Base-by-base conservation (phyloP, 768 basidiomycete genomes). In the Mycena vitilis region DNA sequence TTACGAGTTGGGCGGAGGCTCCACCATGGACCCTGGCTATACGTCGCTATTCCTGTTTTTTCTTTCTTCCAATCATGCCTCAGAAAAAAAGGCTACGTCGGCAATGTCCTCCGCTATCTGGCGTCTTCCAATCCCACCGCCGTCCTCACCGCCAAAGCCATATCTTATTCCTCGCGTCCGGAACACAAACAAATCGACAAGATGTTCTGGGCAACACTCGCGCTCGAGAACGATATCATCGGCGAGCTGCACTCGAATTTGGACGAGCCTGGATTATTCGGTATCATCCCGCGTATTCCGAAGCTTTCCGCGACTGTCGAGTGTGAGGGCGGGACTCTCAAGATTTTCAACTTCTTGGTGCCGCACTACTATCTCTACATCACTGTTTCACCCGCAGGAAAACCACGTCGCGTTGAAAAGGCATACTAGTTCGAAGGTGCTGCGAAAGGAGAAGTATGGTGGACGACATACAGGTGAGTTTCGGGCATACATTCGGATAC, bases 21-120 rank as follows among this genome's bases (percentile, higher is more conserved):
- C 82, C 4, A 75, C 86, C 73, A 90, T 90, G 89, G 90, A 91
- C 72, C 79, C 86, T 73, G 88, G 88, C 60, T 86, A 87, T 82
- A 68, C 71, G n/a, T n/a, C n/a, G n/a, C n/a, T n/a, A n/a, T n/a
- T n/a, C n/a, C n/a, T n/a, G n/a, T n/a, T n/a, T n/a, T n/a, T n/a
- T n/a, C n/a, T n/a, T n/a, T n/a, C n/a, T n/a, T n/a, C n/a, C n/a
- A n/a, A n/a, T n/a, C n/a, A n/a, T n/a, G n/a, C n/a, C n/a, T n/a
- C n/a, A n/a, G n/a, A n/a, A n/a, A n/a, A n/a, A n/a, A n/a, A n/a
- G n/a, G n/a, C 34, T 84, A 82, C 66, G 68, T 79, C 0, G 61
- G 83, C 56, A 75, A 73, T 69, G 57, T 63, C 68, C 66, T 78
- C 52, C 73, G 80, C 36, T 76, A 77, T 66, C 64, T 80, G 45